Evolutionary conservation across 768 basidiomycete species (phyloP), one percentile per base, ranked within the genome.

Genomic region (Lentinula edodes): DNA sequence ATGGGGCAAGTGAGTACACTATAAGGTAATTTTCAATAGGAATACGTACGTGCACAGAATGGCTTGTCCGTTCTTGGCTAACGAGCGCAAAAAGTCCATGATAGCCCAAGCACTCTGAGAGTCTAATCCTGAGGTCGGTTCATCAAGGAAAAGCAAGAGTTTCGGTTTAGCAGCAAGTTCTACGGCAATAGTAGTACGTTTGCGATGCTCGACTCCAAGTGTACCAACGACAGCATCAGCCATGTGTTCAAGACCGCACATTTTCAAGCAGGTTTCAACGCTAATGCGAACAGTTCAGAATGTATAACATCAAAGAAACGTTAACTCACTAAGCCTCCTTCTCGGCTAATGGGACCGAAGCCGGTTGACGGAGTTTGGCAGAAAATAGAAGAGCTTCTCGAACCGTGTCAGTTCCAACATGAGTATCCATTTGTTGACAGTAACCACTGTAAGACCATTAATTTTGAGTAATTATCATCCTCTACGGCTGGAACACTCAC

Each of bases 31-130:
- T 53, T 64, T 5, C 7, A 48, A 41, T n/a, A 28, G 34, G 2
- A 4, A 28, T 28, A 75, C 85, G 55, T 66, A 87, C 78, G 91
- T 95, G 86, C 93, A 95, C n/a, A 95, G 76, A 65, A 95, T 93
- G 36, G 91, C 89, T 69, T 93, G 93, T 1, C 93, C 93, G 63
- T 82, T 84, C 62, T 89, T 82, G 7, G 92, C 91, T 35, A 95
- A 83, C 51, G 85, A 81, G 9, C 87, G 79, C 48, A 95, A 75
- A 76, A 95, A 91, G 2, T 78, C 74, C 58, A 92, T 75, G 63
- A 93, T 91, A 5, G 87, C 87, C 90, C 91, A 91, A 2, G 92
- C 91, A 58, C 87, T 89, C 71, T 93, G 91, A 2, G 91, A 92
- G 70, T 93, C 91, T 15, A 95, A 78, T 38, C 93, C 92, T 28